Conservation (phyloP, 495 filamentous ascomycete species). For the Neurospora sp. region DNA sequence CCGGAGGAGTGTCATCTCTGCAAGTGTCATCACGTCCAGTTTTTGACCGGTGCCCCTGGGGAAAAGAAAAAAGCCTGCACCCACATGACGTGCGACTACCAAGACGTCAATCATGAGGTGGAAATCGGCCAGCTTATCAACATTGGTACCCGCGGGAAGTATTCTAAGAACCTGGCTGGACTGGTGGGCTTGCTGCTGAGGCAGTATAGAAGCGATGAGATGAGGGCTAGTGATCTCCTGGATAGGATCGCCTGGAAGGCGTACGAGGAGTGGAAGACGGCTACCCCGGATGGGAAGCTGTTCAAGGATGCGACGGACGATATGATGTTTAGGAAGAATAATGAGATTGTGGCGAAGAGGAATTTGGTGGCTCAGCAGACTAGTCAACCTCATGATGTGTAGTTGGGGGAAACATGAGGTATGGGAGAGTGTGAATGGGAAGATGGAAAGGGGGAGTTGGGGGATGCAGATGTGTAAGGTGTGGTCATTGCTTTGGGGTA, state of each 20-base stretch:
- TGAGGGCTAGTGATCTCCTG: constrained; percentile 11
- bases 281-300: constrained; percentile 15
- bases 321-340: constrained; percentile 11
- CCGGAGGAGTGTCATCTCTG: constrained; percentile 19
- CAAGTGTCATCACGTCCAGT: constrained; percentile 12
- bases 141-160: not conserved
- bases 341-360: not conserved
- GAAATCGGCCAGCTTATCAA: constrained; percentile 2
- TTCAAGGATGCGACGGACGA: constrained; percentile 23
- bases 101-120: constrained; percentile 18
- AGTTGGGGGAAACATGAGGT: not conserved
- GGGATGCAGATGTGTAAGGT: not conserved
- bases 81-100: constrained; percentile 1
- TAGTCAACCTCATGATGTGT: not conserved
- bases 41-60: not conserved
- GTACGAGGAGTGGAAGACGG: constrained; percentile 19
- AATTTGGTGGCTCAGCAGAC: not conserved
- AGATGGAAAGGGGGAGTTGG: not conserved
- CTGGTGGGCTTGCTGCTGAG: constrained; percentile 16
- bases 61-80: not conserved
- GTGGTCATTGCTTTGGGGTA: not conserved
- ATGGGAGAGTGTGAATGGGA: not conserved
- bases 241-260: constrained; percentile 8
- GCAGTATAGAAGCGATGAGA: constrained; percentile 9
- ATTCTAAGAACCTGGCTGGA: constrained; percentile 12